Evolutionary conservation across 2,329 filamentous ascomycete species (phyloP).

Genomic region (Colletotrichum sp.): DNA sequence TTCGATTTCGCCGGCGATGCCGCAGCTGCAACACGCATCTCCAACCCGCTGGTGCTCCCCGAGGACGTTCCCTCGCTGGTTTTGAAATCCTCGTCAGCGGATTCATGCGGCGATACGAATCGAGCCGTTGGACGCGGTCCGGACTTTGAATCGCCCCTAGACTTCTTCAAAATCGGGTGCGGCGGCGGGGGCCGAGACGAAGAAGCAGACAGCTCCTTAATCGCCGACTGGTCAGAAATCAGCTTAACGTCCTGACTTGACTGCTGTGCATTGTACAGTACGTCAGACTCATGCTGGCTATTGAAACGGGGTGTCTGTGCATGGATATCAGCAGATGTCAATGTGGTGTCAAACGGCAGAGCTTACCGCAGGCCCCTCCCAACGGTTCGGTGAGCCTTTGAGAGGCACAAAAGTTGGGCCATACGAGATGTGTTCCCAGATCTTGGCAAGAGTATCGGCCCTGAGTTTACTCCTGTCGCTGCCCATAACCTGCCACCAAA

Average conservation of each 20-base stretch:
- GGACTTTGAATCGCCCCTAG: slow-evolving; percentile 55
- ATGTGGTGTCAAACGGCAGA: not conserved
- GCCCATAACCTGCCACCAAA: slow-evolving; percentile 71
- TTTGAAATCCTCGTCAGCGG: slow-evolving; percentile 45
- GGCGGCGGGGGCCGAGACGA: slow-evolving; percentile 52
- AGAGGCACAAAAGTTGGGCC: slow-evolving; percentile 64
- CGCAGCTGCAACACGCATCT: slow-evolving; percentile 29
- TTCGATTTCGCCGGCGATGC: slow-evolving; percentile 28
- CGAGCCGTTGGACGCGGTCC: slow-evolving; percentile 64
- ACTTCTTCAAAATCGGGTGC: slow-evolving; percentile 67
- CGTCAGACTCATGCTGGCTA: slow-evolving; percentile 21
- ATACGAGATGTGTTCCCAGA: slow-evolving; percentile 63
- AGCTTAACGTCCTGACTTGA: slow-evolving; percentile 6
- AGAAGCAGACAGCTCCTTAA: slow-evolving; percentile 37
- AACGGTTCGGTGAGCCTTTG: slow-evolving; percentile 56
- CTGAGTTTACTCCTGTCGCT: slow-evolving; percentile 60
- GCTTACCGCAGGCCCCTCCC: slow-evolving; percentile 55
- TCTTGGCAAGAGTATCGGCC: slow-evolving; percentile 56
- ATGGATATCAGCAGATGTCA: slow-evolving; percentile 2
- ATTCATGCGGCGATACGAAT: slow-evolving; percentile 61
- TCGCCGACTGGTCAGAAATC: slow-evolving; percentile 24
- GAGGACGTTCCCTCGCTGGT: slow-evolving; percentile 42
- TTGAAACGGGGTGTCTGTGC: slow-evolving; percentile 21
- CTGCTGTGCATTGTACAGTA: slow-evolving; percentile 11
- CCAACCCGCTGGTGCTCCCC: slow-evolving; percentile 40